A percentile compares a stretch with the other conserved stretches of the same genome.
These are phyloP conservation scores for Senna siamea DNA, from an alignment of 306 rosid genomes.

Conservation along the genomic window DNA sequence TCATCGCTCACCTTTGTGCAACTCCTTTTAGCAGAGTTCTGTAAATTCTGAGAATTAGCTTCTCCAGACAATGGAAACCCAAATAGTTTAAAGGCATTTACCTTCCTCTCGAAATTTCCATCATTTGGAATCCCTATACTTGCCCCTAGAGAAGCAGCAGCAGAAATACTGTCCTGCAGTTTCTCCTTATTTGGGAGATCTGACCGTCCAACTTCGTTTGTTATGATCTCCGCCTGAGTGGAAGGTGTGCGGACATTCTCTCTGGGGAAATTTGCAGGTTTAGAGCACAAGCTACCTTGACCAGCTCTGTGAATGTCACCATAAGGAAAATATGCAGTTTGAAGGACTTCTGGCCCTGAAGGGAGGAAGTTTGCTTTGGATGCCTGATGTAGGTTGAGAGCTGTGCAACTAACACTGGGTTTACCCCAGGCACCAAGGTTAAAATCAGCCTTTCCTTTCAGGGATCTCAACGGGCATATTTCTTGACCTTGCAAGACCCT, in stretches of 20 bases:
- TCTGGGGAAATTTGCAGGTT: conserved; percentile 50
- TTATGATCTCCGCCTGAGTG: conserved; percentile 48
- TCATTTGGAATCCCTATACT: conserved; percentile 62
- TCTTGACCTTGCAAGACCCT: conserved; percentile 99
- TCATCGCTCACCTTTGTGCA: conserved; percentile 88
- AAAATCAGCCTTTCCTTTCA: conserved; percentile 63
- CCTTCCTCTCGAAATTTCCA: conserved; percentile 54
- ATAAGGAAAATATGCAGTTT: conserved; percentile 61
- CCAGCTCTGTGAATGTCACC: conserved; percentile 59
- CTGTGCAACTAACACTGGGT: conserved; percentile 51
- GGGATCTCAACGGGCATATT: conserved; percentile 79
- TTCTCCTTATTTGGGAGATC: conserved; percentile 51
- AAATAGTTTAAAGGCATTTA: conserved; percentile 70
- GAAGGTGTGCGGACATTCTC: conserved; percentile 57
- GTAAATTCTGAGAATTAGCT: conserved; percentile 50
- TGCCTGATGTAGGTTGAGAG: conserved; percentile 64
- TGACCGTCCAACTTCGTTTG: conserved; percentile 56
- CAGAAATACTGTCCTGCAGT: conserved; percentile 56
- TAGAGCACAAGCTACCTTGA: conserved; percentile 57
- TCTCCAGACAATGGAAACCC: conserved; percentile 83
- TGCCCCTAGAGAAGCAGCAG: too few relatives aligned
- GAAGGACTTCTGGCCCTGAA: conserved; percentile 57
- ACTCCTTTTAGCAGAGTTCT: conserved; percentile 75
- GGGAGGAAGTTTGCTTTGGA: conserved; percentile 59
- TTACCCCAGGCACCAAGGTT: conserved; percentile 73